Evolutionary conservation across 2,329 filamentous ascomycete species (phyloP), one percentile per base, ranked within the genome.

Genomic region (Parascedosporium putredinis): DNA sequence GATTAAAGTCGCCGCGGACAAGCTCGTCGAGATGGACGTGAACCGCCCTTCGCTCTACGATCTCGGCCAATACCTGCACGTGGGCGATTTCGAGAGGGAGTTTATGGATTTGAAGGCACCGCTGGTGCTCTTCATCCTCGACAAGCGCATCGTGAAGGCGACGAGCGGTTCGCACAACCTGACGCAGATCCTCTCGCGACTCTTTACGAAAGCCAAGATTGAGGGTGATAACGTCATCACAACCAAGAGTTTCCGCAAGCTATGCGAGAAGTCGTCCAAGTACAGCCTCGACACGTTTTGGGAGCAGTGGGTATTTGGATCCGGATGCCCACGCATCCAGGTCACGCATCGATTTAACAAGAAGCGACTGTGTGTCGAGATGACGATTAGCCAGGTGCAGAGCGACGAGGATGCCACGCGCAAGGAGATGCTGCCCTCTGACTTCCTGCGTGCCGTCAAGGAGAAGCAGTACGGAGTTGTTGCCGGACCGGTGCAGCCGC

Each of bases 311-410:
- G 79, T 98, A 1, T 79, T 84, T 55, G 84, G 86, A 9, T 83
- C 88, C 14, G 94, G 94, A 1, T 97, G 90, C 58, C 93, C 94
- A 0, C 79, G 83, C 38, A 95, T 98, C 57, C 76, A 84, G 45
- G 86, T 95, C 45, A 86, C 82, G 34, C 90, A 95, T 56, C 79
- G 84, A 16, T 98, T 98, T 69, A 98, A 98, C 63, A 97, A 97
- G 71, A 98, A 98, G 70, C 86, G 94, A 58, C 75, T 97, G 3
- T 90, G 91, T 24, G 88, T 98, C 1, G 90, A 97, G 64, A 86
- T 98, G 73, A 84, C 81, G 8, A 87, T 98, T 55, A 79, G 78
- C 47, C 94, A 98, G 64, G 78, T 79, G 1, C 88, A 83, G 53
- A 67, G 44, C 2, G 43, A 48, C 3, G 24, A 46, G 12, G 23